These are phyloP conservation scores for Lactarius vividus DNA, from an alignment of 768 basidiomycete species.

Conservation along the genomic window DNA sequence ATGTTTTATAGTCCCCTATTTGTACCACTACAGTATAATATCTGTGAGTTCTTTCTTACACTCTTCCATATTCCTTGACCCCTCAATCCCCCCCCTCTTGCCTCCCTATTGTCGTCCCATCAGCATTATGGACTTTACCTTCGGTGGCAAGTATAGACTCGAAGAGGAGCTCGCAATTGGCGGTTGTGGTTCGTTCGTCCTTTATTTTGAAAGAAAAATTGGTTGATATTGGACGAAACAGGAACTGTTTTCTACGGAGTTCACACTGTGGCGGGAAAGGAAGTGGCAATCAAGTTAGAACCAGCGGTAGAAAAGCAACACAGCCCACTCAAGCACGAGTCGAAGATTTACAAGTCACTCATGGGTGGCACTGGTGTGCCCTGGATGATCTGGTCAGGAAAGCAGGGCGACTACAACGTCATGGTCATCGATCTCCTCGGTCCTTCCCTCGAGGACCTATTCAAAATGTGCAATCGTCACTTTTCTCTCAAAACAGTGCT, in stretches of 20 bases:
- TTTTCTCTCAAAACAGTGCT: constrained; percentile 95
- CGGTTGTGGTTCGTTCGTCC: constrained; percentile 58
- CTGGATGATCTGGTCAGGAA: constrained; percentile 90
- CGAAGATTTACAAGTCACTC: constrained; percentile 88
- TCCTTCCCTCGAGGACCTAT: constrained; percentile 82
- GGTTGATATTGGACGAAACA: constrained; percentile 30
- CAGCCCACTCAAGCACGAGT: constrained; percentile 82
- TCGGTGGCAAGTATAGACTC: constrained; percentile 75
- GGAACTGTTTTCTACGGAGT: constrained; percentile 78
- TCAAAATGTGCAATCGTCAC: constrained; percentile 86
- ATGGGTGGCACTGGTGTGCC: constrained; percentile 88
- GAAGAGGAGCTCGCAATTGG: constrained; percentile 81
- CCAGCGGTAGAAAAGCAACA: constrained; percentile 49
- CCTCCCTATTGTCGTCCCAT: background rate
- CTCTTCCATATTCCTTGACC: background rate
- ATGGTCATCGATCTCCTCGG: constrained; percentile 97
- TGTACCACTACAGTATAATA: constrained; percentile 9
- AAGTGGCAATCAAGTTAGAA: constrained; percentile 82
- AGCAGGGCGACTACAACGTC: constrained; percentile 92
- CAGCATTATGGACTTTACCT: constrained; percentile 40
- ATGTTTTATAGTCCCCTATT: constrained; percentile 14
- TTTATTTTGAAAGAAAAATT: background rate
- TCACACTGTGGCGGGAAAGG: constrained; percentile 78
- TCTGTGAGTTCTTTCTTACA: background rate
- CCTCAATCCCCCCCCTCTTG: background rate